phyloP scores from a whole-genome alignment of 192 early-diverging fungal genomes.

The Backusella mclennaniae region DNA sequence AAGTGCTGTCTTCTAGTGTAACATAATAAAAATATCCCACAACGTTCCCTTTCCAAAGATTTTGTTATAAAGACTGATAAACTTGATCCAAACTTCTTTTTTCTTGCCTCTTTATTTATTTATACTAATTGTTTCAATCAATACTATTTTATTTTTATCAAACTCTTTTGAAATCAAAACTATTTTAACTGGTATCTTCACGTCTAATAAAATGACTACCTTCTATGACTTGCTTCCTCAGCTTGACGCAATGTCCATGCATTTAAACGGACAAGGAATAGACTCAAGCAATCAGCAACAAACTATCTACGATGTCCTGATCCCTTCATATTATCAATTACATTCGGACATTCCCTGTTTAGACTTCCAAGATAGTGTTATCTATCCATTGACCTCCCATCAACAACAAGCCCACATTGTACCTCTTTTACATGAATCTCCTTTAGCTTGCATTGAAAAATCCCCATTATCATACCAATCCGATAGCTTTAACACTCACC shows the following conservation, averaged over 20 bases:
- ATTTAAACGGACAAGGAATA: background rate
- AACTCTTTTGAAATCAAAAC: background rate
- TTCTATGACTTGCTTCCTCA: background rate
- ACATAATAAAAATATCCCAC: slow-evolving; percentile 5
- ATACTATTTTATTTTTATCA: background rate
- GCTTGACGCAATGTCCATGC: background rate
- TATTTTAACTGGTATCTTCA: background rate
- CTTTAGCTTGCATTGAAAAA: background rate
- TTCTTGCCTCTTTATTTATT: background rate
- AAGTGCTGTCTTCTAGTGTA: slow-evolving; percentile 6
- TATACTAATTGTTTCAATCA: background rate
- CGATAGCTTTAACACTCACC: background rate
- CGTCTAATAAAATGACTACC: background rate
- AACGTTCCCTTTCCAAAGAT: background rate
- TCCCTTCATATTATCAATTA: background rate
- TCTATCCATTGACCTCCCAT: background rate
- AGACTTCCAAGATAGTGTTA: slow-evolving; percentile 3
- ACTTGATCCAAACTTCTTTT: slow-evolving; percentile 4
- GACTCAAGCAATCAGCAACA: background rate
- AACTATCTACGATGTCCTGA: background rate
- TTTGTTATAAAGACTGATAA: slow-evolving; percentile 1
- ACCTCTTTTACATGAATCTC: slow-evolving; percentile 7
- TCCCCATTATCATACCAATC: background rate
- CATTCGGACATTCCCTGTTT: background rate
- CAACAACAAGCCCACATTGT: background rate